A percentile compares a stretch with the other conserved stretches of the same genome.
phyloP scores from a whole-genome alignment of 2,329 filamentous ascomycete genomes.

The Colletotrichum simmondsii region DNA sequence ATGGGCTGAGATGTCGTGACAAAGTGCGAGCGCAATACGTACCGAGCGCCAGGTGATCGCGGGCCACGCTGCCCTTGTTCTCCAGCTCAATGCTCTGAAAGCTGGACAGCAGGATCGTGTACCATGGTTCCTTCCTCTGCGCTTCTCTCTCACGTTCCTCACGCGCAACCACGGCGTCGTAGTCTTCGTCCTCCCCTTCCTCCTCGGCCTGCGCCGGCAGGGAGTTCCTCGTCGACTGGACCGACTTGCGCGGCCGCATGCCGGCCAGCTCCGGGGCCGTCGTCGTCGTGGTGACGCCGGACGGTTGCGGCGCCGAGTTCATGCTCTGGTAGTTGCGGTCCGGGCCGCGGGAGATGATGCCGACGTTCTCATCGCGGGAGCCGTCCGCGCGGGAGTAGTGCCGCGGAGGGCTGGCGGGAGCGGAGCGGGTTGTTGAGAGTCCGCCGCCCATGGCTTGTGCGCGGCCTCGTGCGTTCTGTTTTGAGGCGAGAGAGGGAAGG shows the following conservation, averaged over 20 bases:
- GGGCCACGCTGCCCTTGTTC: slow-evolving; percentile 85
- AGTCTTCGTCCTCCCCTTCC: slow-evolving; percentile 37
- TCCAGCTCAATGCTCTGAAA: slow-evolving; percentile 79
- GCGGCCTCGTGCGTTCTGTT: slow-evolving; percentile 54
- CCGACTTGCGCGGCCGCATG: slow-evolving; percentile 23
- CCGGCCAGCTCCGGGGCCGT: slow-evolving; percentile 33
- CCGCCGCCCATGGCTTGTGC: slow-evolving; percentile 51
- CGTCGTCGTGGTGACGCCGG: slow-evolving; percentile 18
- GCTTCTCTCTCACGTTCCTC: slow-evolving; percentile 30
- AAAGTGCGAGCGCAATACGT: slow-evolving; percentile 24
- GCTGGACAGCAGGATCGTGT: slow-evolving; percentile 57
- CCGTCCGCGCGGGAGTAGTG: slow-evolving; percentile 34
- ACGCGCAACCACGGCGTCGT: slow-evolving; percentile 36
- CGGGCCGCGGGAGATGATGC: slow-evolving; percentile 48
- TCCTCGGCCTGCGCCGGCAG: slow-evolving; percentile 33
- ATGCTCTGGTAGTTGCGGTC: slow-evolving; percentile 54
- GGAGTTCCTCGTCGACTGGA: slow-evolving; percentile 29
- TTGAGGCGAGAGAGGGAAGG: neutral
- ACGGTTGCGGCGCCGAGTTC: slow-evolving; percentile 37
- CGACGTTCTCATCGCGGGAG: slow-evolving; percentile 53
- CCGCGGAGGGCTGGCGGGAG: slow-evolving; percentile 35
- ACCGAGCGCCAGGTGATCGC: slow-evolving; percentile 86
- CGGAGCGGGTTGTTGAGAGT: slow-evolving; percentile 32
- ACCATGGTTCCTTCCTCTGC: slow-evolving; percentile 58
- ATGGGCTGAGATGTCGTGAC: no score